Evolutionary conservation across 805 yeast genomes (phyloP).

Genomic region (Saccharomycopsis babjevae): DNA sequence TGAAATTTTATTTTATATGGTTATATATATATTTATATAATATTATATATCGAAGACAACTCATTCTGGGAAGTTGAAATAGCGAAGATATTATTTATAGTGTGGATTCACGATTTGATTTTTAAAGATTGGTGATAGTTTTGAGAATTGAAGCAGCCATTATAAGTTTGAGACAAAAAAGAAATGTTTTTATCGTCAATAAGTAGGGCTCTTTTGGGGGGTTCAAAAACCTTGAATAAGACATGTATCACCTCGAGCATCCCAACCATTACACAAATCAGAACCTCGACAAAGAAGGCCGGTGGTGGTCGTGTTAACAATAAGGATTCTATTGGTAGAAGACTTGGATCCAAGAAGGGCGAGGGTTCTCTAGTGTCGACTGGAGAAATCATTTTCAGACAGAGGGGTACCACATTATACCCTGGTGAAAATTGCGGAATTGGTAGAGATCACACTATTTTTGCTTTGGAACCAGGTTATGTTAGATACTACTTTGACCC

Average conservation of each 20-base stretch:
- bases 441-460: constrained; percentile 90
- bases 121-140: too few species aligned
- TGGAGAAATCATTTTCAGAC: constrained; percentile 86
- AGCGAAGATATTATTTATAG: too few species aligned
- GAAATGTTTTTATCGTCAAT: not conserved
- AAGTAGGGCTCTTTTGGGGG: not conserved
- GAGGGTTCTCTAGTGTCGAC: constrained; percentile 66
- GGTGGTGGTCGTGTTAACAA: constrained; percentile 92
- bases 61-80: too few species aligned
- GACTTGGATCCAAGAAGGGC: constrained; percentile 82
- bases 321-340: constrained; percentile 90
- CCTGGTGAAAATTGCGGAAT: constrained; percentile 90
- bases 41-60: too few species aligned
- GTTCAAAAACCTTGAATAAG: not conserved
- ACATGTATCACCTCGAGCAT: not conserved
- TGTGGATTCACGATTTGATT: too few species aligned
- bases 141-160: too few species aligned
- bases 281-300: constrained; percentile 89
- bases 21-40: too few species aligned
- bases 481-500: constrained; percentile 91
- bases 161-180: not conserved
- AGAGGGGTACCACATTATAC: constrained; percentile 87
- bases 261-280: constrained; percentile 33
- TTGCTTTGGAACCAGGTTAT: constrained; percentile 85
- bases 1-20: too few species aligned